Conservation (phyloP, 306 rosid species). For the Casuarina cunninghamiana region DNA sequence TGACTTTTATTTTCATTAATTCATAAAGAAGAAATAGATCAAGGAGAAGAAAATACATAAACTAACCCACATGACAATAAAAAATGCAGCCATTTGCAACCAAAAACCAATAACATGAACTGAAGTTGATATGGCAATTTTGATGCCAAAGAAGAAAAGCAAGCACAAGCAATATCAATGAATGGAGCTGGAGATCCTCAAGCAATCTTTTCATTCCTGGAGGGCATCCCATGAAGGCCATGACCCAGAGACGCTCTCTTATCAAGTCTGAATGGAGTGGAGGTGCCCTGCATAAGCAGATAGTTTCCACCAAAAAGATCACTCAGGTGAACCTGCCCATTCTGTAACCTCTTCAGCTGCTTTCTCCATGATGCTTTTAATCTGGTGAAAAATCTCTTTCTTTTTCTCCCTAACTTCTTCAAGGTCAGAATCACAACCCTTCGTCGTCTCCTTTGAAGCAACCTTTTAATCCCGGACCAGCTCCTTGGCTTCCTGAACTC, state of each 20-base stretch:
- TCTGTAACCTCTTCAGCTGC: constrained; percentile 39
- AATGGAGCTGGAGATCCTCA: neutral
- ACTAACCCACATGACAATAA: no score
- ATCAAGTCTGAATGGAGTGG: constrained; percentile 30
- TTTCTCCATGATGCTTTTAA: constrained; percentile 35
- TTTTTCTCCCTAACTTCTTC: constrained; percentile 36
- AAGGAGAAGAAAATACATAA: no score
- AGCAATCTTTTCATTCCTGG: constrained; percentile 1
- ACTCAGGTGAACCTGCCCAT: constrained; percentile 46
- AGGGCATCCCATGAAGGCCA: constrained; percentile 16
- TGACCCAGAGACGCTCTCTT: neutral
- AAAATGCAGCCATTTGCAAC: no score
- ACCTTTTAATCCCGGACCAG: constrained; percentile 39
- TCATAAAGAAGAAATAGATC: no score
- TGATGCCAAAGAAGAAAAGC: no score
- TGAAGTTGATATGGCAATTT: no score
- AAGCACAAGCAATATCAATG: no score
- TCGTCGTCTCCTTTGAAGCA: constrained; percentile 41
- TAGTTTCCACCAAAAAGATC: constrained; percentile 50
- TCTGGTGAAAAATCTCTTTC: constrained; percentile 20
- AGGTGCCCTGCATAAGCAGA: constrained; percentile 41
- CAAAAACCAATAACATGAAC: no score
- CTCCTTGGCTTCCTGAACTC: constrained; percentile 37
- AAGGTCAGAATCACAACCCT: constrained; percentile 29
- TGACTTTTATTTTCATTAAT: no score